Percentiles rank a stretch among this genome's conserved stretches.
Evolutionary conservation across 23 red algal species (phyloP).

Genomic region (Agarophyton chilense): DNA sequence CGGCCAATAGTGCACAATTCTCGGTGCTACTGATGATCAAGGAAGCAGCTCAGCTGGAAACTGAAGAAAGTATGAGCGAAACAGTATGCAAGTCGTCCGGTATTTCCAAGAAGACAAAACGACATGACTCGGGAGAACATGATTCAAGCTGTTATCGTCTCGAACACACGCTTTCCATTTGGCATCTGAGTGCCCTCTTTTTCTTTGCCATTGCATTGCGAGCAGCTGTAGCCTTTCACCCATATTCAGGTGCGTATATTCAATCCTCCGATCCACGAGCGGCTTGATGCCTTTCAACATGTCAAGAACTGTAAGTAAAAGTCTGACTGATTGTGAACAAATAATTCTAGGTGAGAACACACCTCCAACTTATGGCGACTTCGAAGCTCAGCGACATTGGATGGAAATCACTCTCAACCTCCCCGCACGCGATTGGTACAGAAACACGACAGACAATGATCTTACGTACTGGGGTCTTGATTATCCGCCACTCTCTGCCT

Average conservation of each 20-base stretch:
- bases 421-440: slow-evolving; percentile 81
- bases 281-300: no score
- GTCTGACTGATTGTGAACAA: neutral
- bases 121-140: neutral
- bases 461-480: slow-evolving; percentile 93
- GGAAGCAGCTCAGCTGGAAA: no score
- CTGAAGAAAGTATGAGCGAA: neutral
- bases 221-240: slow-evolving; percentile 64
- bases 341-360: slow-evolving; percentile 64
- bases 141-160: neutral
- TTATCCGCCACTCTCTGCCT: slow-evolving; percentile 95
- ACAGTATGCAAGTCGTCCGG: neutral
- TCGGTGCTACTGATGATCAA: no score
- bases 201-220: slow-evolving; percentile 48
- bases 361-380: slow-evolving; percentile 93
- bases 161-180: neutral
- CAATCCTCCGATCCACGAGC: neutral
- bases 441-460: slow-evolving; percentile 44
- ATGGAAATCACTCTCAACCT: slow-evolving; percentile 86
- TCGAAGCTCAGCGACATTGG: slow-evolving; percentile 98
- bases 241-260: slow-evolving; percentile 60
- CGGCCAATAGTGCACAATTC: no score
- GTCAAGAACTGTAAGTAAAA: no score
- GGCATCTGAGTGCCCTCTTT: slow-evolving; percentile 6
- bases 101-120: neutral